Evolutionary conservation across 108 stramenopile species (phyloP).

Genomic region (Cylindrotheca closterium): DNA sequence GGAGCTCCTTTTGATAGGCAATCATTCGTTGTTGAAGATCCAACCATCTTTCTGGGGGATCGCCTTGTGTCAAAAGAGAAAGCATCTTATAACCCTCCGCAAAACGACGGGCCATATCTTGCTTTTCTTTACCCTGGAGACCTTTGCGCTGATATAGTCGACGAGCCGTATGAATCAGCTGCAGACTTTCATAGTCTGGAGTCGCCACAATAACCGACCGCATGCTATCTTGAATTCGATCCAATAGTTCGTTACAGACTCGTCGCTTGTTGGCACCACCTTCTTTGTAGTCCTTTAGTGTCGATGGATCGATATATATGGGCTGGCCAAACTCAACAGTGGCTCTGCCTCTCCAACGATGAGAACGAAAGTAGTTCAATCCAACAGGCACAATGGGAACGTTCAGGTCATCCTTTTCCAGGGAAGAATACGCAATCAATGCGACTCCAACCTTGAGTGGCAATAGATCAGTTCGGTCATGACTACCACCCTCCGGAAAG

Average conservation of each 20-base stretch:
- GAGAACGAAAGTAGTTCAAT: conserved; percentile 94
- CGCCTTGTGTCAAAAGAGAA: conserved; percentile 49
- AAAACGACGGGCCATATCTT: conserved; percentile 93
- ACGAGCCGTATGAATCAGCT: conserved; percentile 92
- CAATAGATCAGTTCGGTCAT: conserved; percentile 96
- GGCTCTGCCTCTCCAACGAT: conserved; percentile 88
- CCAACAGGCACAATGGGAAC: conserved; percentile 98
- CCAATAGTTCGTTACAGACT: conserved; percentile 85
- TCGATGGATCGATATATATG: conserved; percentile 73
- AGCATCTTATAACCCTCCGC: conserved; percentile 91
- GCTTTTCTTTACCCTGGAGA: conserved; percentile 59
- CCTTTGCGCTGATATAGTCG: conserved; percentile 81
- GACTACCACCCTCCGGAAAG: conserved; percentile 98
- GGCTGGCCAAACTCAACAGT: conserved; percentile 88
- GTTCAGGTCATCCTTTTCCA: conserved; percentile 87
- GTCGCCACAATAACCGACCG: conserved; percentile 91
- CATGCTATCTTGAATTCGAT: conserved; percentile 89
- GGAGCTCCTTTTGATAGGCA: conserved; percentile 80
- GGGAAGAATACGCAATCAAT: conserved; percentile 91
- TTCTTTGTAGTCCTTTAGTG: conserved; percentile 57
- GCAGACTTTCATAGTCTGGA: conserved; percentile 92
- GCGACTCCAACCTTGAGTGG: conserved; percentile 98
- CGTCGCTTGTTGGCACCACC: conserved; percentile 69
- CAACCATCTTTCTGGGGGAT: conserved; percentile 83
- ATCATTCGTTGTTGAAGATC: conserved; percentile 76